These are phyloP conservation scores for Teratosphaeriaceae sp. DNA, from an alignment of 2,329 filamentous ascomycete genomes.

Conservation along the genomic window DNA sequence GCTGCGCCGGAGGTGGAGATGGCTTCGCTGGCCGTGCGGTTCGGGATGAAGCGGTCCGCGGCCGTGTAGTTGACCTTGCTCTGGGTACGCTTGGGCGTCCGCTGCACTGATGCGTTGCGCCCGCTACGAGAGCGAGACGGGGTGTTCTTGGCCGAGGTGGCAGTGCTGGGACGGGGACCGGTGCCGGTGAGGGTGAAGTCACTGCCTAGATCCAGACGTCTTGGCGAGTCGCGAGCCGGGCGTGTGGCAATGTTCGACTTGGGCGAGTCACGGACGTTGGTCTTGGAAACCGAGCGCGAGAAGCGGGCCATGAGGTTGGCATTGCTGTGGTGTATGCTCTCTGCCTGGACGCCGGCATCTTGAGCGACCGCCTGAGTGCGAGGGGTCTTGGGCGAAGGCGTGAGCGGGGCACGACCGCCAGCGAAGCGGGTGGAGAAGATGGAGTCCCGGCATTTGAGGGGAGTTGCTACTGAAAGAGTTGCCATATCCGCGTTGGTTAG, in stretches of 20 bases:
- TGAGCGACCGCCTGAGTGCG: constrained; percentile 49
- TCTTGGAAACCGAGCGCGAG: constrained; percentile 60
- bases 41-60: constrained; percentile 93
- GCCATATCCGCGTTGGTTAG: constrained; percentile 58
- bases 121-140: constrained; percentile 37
- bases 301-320: constrained; percentile 76
- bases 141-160: constrained; percentile 37
- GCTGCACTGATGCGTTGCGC: constrained; percentile 31
- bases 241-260: constrained; percentile 89
- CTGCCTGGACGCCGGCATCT: constrained; percentile 38
- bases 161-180: constrained; percentile 44
- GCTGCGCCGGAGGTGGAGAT: constrained; percentile 63
- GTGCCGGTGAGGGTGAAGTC: constrained; percentile 89
- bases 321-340: constrained; percentile 67
- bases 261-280: constrained; percentile 73
- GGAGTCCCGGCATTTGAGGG: constrained; percentile 83
- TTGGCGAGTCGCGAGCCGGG: constrained; percentile 59
- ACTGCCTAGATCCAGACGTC: constrained; percentile 83
- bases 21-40: constrained; percentile 82
- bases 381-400: constrained; percentile 76
- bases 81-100: constrained; percentile 50
- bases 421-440: constrained; percentile 89
- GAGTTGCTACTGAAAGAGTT: constrained; percentile 78
- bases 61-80: constrained; percentile 52
- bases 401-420: constrained; percentile 89